Conservation (phyloP, 129 eudicot genomes). For the Helichrysum umbraculigerum region DNA sequence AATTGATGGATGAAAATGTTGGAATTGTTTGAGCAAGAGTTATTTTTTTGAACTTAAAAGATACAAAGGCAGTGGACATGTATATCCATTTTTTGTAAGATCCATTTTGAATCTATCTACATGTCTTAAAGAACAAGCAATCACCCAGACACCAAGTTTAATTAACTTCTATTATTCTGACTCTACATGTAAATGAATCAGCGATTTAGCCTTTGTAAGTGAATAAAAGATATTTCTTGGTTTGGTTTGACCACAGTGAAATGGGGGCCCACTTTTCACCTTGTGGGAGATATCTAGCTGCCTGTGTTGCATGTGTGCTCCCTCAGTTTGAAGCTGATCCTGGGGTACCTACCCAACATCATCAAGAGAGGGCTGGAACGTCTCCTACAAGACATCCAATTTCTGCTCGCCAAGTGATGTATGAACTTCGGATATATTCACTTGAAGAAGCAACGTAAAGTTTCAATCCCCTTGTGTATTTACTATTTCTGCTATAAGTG, state of each 20-base stretch:
- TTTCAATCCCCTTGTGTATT: slow-evolving; percentile 8
- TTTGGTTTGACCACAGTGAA: slow-evolving; percentile 53
- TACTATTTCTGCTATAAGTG: slow-evolving; percentile 4
- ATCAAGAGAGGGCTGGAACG: slow-evolving; percentile 69
- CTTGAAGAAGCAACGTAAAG: slow-evolving; percentile 92
- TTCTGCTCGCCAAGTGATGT: slow-evolving; percentile 79
- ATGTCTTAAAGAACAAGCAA: not conserved
- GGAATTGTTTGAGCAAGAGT: not conserved
- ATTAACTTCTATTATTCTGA: not conserved
- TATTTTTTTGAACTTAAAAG: slow-evolving; percentile 5
- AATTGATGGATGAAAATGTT: not conserved
- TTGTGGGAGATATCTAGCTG: slow-evolving; percentile 86
- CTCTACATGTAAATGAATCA: not conserved
- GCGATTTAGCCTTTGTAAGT: not conserved
- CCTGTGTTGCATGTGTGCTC: slow-evolving; percentile 83
- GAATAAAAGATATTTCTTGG: not conserved
- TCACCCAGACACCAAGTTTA: not conserved
- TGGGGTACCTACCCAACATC: slow-evolving; percentile 53
- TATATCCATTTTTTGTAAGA: not conserved
- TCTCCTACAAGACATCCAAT: slow-evolving; percentile 88
- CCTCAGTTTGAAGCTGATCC: slow-evolving; percentile 79
- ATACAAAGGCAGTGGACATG: not conserved
- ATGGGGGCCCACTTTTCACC: slow-evolving; percentile 98
- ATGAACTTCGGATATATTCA: slow-evolving; percentile 96
- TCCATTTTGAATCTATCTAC: not conserved